Percentiles rank a stretch among this genome's conserved stretches.
Conservation (phyloP, 495 filamentous ascomycete genomes). For the Hypoxylon lienhwacheense region DNA sequence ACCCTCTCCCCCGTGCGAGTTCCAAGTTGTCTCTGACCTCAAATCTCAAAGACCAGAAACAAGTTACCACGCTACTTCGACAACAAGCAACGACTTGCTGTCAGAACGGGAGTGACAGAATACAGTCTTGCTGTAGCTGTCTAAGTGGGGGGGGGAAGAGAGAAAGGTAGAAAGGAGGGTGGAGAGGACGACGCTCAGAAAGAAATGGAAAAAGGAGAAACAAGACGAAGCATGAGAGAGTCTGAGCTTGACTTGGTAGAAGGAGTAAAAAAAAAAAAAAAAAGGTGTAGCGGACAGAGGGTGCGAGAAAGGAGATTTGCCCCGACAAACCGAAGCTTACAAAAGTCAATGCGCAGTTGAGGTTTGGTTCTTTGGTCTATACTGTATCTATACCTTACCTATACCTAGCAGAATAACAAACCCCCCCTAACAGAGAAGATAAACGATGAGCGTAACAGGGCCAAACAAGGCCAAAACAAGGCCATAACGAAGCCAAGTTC, state of each 20-base stretch:
- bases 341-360: conserved; percentile 29
- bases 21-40: no score
- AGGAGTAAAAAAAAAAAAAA: no score
- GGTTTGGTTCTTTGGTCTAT: not conserved
- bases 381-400: not conserved
- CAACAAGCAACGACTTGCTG: conserved; percentile 15
- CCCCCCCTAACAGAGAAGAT: conserved; percentile 9
- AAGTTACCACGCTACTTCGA: conserved; percentile 17
- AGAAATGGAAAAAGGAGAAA: conserved; percentile 34
- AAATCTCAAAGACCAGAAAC: conserved; percentile 18
- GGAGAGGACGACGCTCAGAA: conserved; percentile 24
- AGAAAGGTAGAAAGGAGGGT: conserved; percentile 23
- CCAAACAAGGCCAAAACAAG: conserved; percentile 31
- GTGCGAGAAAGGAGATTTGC: conserved; percentile 39
- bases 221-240: conserved; percentile 23
- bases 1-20: conserved; percentile 22
- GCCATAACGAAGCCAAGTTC: conserved; percentile 31
- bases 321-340: conserved; percentile 31
- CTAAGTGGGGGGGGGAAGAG: conserved; percentile 22
- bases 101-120: conserved; percentile 25
- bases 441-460: conserved; percentile 18
- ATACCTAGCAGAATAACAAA: not conserved
- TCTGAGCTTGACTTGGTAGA: conserved; percentile 23
- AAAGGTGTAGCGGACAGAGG: conserved; percentile 21
- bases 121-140: conserved; percentile 41